Evolutionary conservation across 805 yeast genomes (phyloP).

Genomic region (Candida koratica): DNA sequence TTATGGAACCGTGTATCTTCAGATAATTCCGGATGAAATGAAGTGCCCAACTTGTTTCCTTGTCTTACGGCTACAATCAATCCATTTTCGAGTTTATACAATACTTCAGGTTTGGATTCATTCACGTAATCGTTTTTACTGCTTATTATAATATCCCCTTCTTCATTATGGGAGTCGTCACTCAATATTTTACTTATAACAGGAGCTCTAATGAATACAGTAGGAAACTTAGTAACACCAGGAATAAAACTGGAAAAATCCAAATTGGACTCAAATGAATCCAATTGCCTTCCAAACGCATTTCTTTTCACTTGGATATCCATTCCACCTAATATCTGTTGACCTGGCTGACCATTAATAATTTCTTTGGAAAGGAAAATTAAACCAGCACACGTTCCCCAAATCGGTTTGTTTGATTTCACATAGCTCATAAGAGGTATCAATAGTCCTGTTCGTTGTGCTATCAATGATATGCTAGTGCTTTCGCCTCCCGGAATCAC

Average conservation of each 20-base stretch:
- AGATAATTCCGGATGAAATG: conserved; percentile 76
- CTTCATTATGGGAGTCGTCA: background rate
- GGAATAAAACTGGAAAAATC: conserved; percentile 44
- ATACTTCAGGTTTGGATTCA: conserved; percentile 35
- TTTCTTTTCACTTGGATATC: conserved; percentile 63
- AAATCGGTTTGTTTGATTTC: conserved; percentile 50
- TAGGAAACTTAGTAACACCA: conserved; percentile 36
- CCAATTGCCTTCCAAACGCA: conserved; percentile 75
- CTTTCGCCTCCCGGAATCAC: conserved; percentile 75
- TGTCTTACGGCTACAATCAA: conserved; percentile 71
- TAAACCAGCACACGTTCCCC: conserved; percentile 89
- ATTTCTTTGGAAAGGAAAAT: conserved; percentile 58
- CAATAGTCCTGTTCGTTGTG: conserved; percentile 59
- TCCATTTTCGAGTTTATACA: conserved; percentile 32
- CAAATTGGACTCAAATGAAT: conserved; percentile 52
- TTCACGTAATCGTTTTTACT: conserved; percentile 23
- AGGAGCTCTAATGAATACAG: conserved; percentile 74
- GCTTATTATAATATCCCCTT: conserved; percentile 11
- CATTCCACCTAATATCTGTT: conserved; percentile 59
- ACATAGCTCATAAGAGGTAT: conserved; percentile 52
- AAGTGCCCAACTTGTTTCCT: conserved; percentile 63
- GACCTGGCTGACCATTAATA: conserved; percentile 49
- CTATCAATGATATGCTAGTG: conserved; percentile 65
- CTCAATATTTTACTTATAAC: conserved; percentile 40
- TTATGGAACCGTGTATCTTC: conserved; percentile 58